Base-by-base conservation (phyloP, 1,284 basidiomycete species). In the Trichosporon faecale region DNA sequence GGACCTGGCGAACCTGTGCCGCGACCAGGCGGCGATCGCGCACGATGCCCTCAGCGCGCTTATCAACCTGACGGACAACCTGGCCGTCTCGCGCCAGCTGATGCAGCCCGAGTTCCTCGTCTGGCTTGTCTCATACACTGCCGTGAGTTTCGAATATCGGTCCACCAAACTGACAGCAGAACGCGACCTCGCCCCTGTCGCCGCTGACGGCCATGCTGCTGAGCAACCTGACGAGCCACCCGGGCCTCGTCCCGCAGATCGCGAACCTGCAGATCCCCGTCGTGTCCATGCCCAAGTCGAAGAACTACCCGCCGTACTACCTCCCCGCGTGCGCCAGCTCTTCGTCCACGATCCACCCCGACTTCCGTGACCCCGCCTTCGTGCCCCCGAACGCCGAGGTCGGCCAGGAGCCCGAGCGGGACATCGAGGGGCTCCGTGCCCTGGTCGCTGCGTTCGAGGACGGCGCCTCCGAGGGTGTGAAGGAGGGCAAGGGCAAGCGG, bases 191-290 rank as follows among this genome's bases (percentile, higher is more conserved):
- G 3, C 89, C 93, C 67, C 89, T 98, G 21, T 94, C 95, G 35
- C 96, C 98, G 84, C 88, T 98, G 11, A 94, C 95, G 0, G 90
- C 93, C 35, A 99, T 99, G 97, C 87, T 99, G 0, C 87, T 99
- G 6, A 98, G 95, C 21, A 99, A 99, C 83, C 86, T 98, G 57
- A 94, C 94, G 16, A 89, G 92, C 14, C 89, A 93, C 66, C 87
- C 93, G 4, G 85, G 87, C 0, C 88, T 92, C 65, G 91, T 91
- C 73, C 85, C 89, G 2, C 82, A 86, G 1, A 84, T 98, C 11
- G 85, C 95, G 3, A 85, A 86, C 2, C 85, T 95, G 37, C 88
- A 88, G 68, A 86, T 95, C 65, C 84, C 89, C 1, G 85, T 94
- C 65, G 85, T 93, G 18, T 84, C 80, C 27, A 75, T 83, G 33